These are phyloP conservation scores for Coniella lustricola DNA, from an alignment of 2,329 filamentous ascomycete species.

Conservation along the genomic window DNA sequence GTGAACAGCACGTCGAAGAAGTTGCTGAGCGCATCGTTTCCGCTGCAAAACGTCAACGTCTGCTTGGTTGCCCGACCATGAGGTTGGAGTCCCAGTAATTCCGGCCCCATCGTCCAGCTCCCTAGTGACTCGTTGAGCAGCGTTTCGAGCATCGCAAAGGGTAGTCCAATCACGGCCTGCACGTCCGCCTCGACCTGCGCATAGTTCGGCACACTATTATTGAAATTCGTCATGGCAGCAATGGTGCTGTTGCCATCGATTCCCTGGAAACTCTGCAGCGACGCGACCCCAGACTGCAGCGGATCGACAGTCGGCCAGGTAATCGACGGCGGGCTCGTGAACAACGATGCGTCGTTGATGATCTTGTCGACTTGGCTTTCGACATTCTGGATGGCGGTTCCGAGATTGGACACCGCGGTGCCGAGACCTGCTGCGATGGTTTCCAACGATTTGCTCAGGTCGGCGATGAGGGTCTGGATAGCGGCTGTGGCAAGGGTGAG, in stretches of 20 bases:
- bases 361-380: conserved; percentile 51
- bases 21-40: conserved; percentile 70
- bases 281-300: conserved; percentile 46
- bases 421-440: conserved; percentile 46
- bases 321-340: background rate
- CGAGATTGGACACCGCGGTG: conserved; percentile 40
- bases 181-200: conserved; percentile 77
- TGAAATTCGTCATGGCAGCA: conserved; percentile 62
- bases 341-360: conserved; percentile 30
- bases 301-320: conserved; percentile 38
- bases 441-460: conserved; percentile 45
- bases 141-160: conserved; percentile 73
- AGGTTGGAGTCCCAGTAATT: conserved; percentile 62
- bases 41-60: conserved; percentile 77
- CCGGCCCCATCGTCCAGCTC: conserved; percentile 70
- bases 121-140: conserved; percentile 65
- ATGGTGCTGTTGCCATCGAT: conserved; percentile 66
- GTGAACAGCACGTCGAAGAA: conserved; percentile 73
- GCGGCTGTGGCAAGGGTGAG: conserved; percentile 56
- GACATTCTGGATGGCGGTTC: conserved; percentile 48
- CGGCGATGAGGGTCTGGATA: conserved; percentile 34
- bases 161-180: conserved; percentile 63
- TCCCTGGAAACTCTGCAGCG: conserved; percentile 58
- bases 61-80: conserved; percentile 79
- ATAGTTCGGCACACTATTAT: conserved; percentile 75